A percentile compares a stretch with the other conserved stretches of the same genome.
phyloP scores from a whole-genome alignment of 148 eudicot genomes.

The Chenopodium formosanum region DNA sequence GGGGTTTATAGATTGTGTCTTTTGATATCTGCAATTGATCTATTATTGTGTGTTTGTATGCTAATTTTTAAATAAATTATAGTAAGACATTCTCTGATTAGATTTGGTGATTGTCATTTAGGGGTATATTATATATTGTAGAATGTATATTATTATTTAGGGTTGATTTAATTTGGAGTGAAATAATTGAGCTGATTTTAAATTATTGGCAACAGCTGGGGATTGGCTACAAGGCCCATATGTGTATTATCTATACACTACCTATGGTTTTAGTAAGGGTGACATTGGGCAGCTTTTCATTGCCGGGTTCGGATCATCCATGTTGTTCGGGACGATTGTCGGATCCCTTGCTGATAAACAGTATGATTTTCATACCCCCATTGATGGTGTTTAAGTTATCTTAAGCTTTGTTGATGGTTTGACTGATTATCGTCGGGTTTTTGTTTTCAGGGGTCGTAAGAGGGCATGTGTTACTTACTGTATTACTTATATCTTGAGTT shows the following conservation, averaged over 20 bases:
- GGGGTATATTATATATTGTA: not conserved
- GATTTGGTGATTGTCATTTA: not conserved
- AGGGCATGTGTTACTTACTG: conserved; percentile 91
- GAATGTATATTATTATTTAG: not conserved
- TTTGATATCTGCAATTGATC: not conserved
- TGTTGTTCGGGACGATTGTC: conserved; percentile 92
- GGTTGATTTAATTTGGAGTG: not conserved
- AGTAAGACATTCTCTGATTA: not conserved
- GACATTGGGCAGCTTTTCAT: conserved; percentile 96
- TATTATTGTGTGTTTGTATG: not conserved
- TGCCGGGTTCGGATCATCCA: conserved; percentile 98
- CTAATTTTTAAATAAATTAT: not conserved
- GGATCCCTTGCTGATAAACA: conserved; percentile 94
- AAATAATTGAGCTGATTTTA: not conserved
- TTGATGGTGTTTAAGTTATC: not conserved
- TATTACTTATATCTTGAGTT: conserved; percentile 84
- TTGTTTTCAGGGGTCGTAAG: conserved; percentile 72
- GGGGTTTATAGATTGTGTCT: not conserved
- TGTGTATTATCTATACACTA: conserved; percentile 84
- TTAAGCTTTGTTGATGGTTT: not conserved
- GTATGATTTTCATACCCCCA: conserved; percentile 32
- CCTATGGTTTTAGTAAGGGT: conserved; percentile 85
- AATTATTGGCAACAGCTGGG: conserved; percentile 52
- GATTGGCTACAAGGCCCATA: conserved; percentile 99
- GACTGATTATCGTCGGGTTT: not conserved